Evolutionary conservation across 1,284 basidiomycete genomes (phyloP).

Genomic region (Leccinum fallax): DNA sequence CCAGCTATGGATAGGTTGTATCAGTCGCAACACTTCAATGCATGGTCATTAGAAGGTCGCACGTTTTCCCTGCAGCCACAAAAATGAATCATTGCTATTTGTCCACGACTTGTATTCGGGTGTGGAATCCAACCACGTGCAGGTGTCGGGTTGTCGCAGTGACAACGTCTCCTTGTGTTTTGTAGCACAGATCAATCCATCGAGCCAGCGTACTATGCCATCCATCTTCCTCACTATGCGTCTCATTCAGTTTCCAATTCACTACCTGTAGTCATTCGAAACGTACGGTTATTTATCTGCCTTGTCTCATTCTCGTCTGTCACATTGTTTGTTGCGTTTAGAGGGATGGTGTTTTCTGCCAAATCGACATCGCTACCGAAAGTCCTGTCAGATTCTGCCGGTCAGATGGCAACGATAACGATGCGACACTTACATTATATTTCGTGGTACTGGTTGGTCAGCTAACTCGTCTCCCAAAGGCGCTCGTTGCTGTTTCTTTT

Average conservation of each 20-base stretch:
- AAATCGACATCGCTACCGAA: not conserved
- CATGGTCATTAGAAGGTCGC: not conserved
- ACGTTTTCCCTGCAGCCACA: conserved; percentile 1
- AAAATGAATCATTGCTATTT: not conserved
- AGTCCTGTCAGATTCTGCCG: not conserved
- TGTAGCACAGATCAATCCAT: not conserved
- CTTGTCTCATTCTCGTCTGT: not conserved
- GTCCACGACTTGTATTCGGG: not conserved
- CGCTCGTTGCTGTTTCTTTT: not conserved
- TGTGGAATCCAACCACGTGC: not conserved
- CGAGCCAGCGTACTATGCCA: conserved; percentile 8
- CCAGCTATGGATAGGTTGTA: not conserved
- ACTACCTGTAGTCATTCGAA: not conserved
- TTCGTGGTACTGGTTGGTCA: too few relatives aligned
- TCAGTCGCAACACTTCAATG: not conserved
- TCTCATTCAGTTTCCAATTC: not conserved
- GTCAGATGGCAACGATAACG: too few relatives aligned
- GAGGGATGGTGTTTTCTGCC: not conserved
- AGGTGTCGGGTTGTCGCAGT: not conserved
- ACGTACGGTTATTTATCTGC: not conserved
- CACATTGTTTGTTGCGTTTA: not conserved
- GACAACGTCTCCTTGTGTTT: not conserved
- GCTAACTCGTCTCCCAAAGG: not conserved
- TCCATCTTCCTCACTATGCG: not conserved
- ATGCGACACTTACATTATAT: not conserved